Evolutionary conservation across 2,329 filamentous ascomycete genomes (phyloP), one percentile per base, ranked within the genome.

Genomic region (Ophiobolus disseminans): DNA sequence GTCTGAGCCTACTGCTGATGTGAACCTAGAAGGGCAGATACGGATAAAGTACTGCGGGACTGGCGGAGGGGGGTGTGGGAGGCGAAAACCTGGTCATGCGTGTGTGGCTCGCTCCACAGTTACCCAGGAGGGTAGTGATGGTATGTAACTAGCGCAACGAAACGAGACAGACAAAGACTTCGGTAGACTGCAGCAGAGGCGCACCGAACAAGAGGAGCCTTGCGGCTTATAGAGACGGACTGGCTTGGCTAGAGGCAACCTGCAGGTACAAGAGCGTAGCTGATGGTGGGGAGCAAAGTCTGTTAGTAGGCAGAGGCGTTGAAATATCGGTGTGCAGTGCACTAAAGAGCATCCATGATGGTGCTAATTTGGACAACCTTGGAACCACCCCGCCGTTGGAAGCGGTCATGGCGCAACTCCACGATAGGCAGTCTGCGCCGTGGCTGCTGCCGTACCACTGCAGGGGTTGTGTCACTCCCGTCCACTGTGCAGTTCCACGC

Each of bases 1-100:
- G 48, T 58, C 44, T 44, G 58, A 60, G 55, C 40, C 55, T 40
- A 58, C 51, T 51, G 45, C 45, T 53, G 56, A 58, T 45, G 45
- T 44, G 60, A 41, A 55, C 45, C 53, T 55, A 49, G 62, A 48
- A 60, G 58, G 54, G 56, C 53, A 53, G 55, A 60, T 53, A 57
- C 55, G 62, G 63, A 58, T 66, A 66, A 65, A 66, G 64, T 69
- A 66, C 32, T 59, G 60, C 58, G 61, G 61, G 57, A 61, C 46
- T 53, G 50, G 55, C 39, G 53, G 61, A 62, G 59, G 62, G n/a
- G n/a, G 61, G 61, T 40, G 57, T 50, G 57, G 52, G 50, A 59
- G 55, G 56, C 56, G 46, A 54, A 62, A 48, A 50, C 47, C 37
- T 52, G 44, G 68, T 71, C 68, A 73, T 71, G 68, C 65, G 67